These are phyloP conservation scores for Cenococcum geophilum DNA, from an alignment of 495 filamentous ascomycete genomes.

Conservation along the genomic window DNA sequence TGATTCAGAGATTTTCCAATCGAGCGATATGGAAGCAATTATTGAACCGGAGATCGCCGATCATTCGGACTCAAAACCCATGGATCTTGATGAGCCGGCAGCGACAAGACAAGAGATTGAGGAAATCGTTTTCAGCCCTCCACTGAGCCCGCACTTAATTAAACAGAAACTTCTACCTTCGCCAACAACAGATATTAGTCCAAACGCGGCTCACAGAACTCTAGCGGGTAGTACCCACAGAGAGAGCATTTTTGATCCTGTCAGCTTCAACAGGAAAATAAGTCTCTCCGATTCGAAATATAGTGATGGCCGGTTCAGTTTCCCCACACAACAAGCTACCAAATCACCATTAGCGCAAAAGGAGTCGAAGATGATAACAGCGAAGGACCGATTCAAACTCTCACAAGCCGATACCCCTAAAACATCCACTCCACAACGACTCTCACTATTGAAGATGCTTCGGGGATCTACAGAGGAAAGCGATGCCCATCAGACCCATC, in stretches of 20 bases:
- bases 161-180: slow-evolving; percentile 45
- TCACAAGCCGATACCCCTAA: slow-evolving; percentile 1
- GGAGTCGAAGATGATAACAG: background rate
- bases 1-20: background rate
- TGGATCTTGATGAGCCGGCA: background rate
- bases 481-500: background rate
- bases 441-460: slow-evolving; percentile 10
- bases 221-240: slow-evolving; percentile 14
- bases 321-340: slow-evolving; percentile 18
- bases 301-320: slow-evolving; percentile 47
- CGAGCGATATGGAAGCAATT: background rate
- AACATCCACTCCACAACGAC: background rate
- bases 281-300: slow-evolving; percentile 49
- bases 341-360: background rate
- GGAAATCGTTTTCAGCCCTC: slow-evolving; percentile 39
- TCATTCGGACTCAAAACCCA: background rate
- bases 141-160: slow-evolving; percentile 47
- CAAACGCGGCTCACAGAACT: slow-evolving; percentile 17
- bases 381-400: background rate
- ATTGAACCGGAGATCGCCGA: background rate
- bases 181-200: slow-evolving; percentile 6
- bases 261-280: slow-evolving; percentile 45
- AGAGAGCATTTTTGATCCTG: slow-evolving; percentile 46
- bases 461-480: slow-evolving; percentile 1
- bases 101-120: background rate